phyloP scores from a whole-genome alignment of 768 basidiomycete genomes.

The Polyporus arcularius region DNA sequence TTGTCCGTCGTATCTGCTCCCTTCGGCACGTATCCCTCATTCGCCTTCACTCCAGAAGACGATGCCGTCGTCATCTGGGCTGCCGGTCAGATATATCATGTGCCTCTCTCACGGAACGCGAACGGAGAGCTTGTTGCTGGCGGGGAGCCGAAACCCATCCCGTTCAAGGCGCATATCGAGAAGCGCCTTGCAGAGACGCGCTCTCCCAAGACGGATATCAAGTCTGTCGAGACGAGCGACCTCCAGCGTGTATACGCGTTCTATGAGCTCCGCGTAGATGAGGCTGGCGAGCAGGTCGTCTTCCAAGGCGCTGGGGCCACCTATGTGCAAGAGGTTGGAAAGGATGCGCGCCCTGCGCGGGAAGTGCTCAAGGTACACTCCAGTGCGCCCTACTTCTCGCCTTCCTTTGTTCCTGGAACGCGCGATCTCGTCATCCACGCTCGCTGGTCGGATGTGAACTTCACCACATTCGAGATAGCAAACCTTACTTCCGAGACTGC shows the following conservation, averaged over 20 bases:
- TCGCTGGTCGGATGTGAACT: constrained; percentile 66
- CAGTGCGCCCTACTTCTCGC: constrained; percentile 59
- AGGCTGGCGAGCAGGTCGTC: constrained; percentile 51
- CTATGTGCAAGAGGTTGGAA: constrained; percentile 47
- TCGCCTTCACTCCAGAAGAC: constrained; percentile 63
- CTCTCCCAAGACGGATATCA: constrained; percentile 49
- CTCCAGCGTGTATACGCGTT: constrained; percentile 63
- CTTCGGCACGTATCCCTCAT: constrained; percentile 81
- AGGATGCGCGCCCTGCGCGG: constrained; percentile 29
- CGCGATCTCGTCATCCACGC: constrained; percentile 59
- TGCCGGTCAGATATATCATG: constrained; percentile 64
- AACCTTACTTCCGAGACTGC: constrained; percentile 45
- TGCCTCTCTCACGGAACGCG: constrained; percentile 55
- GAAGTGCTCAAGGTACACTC: constrained; percentile 49
- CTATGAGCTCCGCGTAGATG: constrained; percentile 58
- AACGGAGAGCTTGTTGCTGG: constrained; percentile 52
- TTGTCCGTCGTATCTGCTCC: constrained; percentile 64
- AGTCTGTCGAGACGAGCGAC: constrained; percentile 52
- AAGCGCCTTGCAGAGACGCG: constrained; percentile 64
- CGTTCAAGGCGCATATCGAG: constrained; percentile 64
- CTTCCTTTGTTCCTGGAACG: constrained; percentile 57
- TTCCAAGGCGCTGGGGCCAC: constrained; percentile 71
- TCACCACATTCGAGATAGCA: constrained; percentile 67
- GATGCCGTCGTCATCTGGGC: constrained; percentile 73
- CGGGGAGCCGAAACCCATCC: constrained; percentile 49